Conservation (phyloP, 805 yeast genomes). For the Teunomyces aglyptinius region DNA sequence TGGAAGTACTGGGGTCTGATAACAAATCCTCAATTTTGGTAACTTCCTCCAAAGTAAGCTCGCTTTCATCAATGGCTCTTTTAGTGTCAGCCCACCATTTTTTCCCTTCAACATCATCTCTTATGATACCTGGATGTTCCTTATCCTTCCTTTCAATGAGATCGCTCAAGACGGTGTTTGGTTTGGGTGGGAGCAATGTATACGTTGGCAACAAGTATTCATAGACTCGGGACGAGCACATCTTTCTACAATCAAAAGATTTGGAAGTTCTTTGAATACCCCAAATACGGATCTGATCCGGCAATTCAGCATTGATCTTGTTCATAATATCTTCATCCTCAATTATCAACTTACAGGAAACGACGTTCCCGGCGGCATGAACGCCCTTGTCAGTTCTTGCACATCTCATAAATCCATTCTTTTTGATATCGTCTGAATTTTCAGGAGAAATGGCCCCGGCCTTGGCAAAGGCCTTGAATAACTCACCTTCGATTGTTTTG, state of each 20-base stretch:
- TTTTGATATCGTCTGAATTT: slow-evolving; percentile 84
- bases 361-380: slow-evolving; percentile 94
- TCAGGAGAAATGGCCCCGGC: slow-evolving; percentile 89
- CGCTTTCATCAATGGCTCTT: slow-evolving; percentile 38
- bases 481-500: slow-evolving; percentile 86
- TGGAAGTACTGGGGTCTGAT: slow-evolving; percentile 10
- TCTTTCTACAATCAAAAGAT: slow-evolving; percentile 88
- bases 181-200: slow-evolving; percentile 88
- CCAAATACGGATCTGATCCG: slow-evolving; percentile 90
- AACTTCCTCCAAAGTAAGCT: slow-evolving; percentile 26
- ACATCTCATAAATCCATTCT: slow-evolving; percentile 82
- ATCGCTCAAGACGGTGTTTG: slow-evolving; percentile 61
- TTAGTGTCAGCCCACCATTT: slow-evolving; percentile 65
- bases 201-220: slow-evolving; percentile 93
- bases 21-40: slow-evolving; percentile 15
- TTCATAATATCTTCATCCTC: slow-evolving; percentile 74
- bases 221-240: slow-evolving; percentile 94
- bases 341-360: slow-evolving; percentile 77
- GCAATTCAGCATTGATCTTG: slow-evolving; percentile 72
- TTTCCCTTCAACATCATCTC: slow-evolving; percentile 67
- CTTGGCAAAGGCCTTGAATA: slow-evolving; percentile 75
- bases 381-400: slow-evolving; percentile 95
- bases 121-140: slow-evolving; percentile 56
- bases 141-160: slow-evolving; percentile 53
- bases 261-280: slow-evolving; percentile 86